phyloP scores from a whole-genome alignment of 805 yeast genomes.

The Candida chilensis region DNA sequence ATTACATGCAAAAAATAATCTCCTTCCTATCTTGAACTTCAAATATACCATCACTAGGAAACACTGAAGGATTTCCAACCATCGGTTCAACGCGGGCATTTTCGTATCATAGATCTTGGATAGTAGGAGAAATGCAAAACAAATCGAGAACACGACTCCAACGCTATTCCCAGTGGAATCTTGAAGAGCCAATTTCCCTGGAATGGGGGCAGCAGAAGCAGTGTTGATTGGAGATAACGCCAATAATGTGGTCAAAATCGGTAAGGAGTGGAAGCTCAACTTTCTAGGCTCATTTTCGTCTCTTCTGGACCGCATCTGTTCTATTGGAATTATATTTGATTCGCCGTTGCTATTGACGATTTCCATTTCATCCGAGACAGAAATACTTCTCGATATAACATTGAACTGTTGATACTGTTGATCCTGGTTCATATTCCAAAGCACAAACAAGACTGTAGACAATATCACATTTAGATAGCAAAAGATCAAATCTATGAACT shows the following conservation, averaged over 20 bases:
- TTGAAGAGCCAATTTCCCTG: not conserved
- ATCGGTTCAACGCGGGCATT: not conserved
- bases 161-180: not conserved
- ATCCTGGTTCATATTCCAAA: too few species aligned
- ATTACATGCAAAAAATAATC: not conserved
- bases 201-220: not conserved
- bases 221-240: not conserved
- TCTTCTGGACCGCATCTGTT: too few species aligned
- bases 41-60: not conserved
- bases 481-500: too few species aligned
- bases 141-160: not conserved
- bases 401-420: too few species aligned
- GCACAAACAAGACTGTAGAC: too few species aligned
- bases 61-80: not conserved
- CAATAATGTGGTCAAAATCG: not conserved
- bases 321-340: too few species aligned
- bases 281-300: too few species aligned
- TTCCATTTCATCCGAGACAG: too few species aligned
- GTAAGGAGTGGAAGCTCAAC: constrained; percentile 1
- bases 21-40: not conserved
- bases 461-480: too few species aligned
- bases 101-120: not conserved
- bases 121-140: not conserved
- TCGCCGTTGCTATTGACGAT: too few species aligned
- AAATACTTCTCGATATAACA: too few species aligned